These are phyloP conservation scores for Pichia membranifaciens DNA, from an alignment of 805 yeast genomes.

Conservation along the genomic window DNA sequence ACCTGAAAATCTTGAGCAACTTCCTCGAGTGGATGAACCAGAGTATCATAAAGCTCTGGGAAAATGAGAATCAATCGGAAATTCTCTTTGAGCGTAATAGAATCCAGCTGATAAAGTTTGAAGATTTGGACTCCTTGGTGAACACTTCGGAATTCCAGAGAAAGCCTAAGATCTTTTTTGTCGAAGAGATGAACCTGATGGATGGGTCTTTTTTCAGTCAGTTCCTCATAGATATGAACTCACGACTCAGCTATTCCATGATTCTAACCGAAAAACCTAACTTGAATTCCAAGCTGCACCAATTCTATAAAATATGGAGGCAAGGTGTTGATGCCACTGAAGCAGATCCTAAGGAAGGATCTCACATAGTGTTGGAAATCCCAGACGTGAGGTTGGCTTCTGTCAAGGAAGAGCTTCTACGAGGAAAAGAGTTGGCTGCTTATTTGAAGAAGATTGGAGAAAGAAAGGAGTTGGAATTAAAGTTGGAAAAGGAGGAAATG, in stretches of 20 bases:
- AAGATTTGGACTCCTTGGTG: constrained; percentile 46
- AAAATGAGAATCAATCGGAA: constrained; percentile 44
- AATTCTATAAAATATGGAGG: constrained; percentile 7
- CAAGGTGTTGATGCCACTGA: constrained; percentile 17
- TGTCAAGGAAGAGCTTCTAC: constrained; percentile 43
- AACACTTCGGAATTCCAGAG: neutral
- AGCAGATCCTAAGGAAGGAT: constrained; percentile 48
- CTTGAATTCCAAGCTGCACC: neutral
- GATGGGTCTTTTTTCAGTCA: constrained; percentile 57
- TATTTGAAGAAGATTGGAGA: constrained; percentile 43
- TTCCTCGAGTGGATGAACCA: constrained; percentile 96
- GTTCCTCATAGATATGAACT: constrained; percentile 50
- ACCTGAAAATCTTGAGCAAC: constrained; percentile 74
- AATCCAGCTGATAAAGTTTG: constrained; percentile 51
- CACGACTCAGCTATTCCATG: constrained; percentile 60
- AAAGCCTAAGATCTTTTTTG: constrained; percentile 72
- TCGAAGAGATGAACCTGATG: constrained; percentile 61
- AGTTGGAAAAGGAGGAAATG: constrained; percentile 28
- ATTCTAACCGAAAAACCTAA: constrained; percentile 66
- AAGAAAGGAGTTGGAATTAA: constrained; percentile 37
- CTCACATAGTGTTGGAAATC: constrained; percentile 49
- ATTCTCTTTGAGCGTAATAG: constrained; percentile 69
- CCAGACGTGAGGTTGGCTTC: constrained; percentile 29
- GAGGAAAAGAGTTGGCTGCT: constrained; percentile 43
- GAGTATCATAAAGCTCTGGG: constrained; percentile 82